phyloP scores from a whole-genome alignment of 139 green algal species.

The Tetraselmis chui region DNA sequence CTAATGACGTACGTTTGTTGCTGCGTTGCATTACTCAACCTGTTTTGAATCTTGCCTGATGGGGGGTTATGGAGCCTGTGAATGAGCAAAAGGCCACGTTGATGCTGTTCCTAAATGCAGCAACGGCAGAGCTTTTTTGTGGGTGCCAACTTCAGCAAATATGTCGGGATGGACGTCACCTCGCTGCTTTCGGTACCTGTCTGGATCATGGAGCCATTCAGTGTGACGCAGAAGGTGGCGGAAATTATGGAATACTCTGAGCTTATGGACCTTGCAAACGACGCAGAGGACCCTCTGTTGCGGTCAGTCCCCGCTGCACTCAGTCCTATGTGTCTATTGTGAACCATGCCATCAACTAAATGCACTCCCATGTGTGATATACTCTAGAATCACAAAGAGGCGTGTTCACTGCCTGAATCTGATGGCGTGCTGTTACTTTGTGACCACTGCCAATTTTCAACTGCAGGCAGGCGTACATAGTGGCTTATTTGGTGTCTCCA shows the following conservation, averaged over 20 bases:
- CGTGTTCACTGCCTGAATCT: no score
- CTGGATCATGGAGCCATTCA: slow-evolving; percentile 97
- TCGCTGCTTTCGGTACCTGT: slow-evolving; percentile 89
- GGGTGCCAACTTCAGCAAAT: slow-evolving; percentile 53
- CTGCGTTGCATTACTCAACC: slow-evolving; percentile 7
- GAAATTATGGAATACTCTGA: slow-evolving; percentile 98
- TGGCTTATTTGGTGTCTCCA: slow-evolving; percentile 81
- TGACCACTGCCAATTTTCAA: no score
- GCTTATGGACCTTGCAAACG: slow-evolving; percentile 74
- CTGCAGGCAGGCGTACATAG: slow-evolving; percentile 72
- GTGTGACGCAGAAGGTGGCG: slow-evolving; percentile 91
- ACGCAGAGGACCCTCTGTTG: slow-evolving; percentile 65
- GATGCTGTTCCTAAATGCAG: slow-evolving; percentile 21
- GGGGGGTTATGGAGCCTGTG: no score
- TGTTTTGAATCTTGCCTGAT: not conserved
- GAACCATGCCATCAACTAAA: no score
- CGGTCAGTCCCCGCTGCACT: slow-evolving; percentile 31
- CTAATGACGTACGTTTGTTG: slow-evolving; percentile 3
- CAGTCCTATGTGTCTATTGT: slow-evolving; percentile 10
- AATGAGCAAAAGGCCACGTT: not conserved
- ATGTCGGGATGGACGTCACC: slow-evolving; percentile 85
- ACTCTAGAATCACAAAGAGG: no score
- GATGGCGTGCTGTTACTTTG: no score
- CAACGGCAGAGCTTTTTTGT: slow-evolving; percentile 36
- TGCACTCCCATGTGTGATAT: no score